Evolutionary conservation across 768 basidiomycete genomes (phyloP), one percentile per base, ranked within the genome.

Genomic region (Trametes punicea): DNA sequence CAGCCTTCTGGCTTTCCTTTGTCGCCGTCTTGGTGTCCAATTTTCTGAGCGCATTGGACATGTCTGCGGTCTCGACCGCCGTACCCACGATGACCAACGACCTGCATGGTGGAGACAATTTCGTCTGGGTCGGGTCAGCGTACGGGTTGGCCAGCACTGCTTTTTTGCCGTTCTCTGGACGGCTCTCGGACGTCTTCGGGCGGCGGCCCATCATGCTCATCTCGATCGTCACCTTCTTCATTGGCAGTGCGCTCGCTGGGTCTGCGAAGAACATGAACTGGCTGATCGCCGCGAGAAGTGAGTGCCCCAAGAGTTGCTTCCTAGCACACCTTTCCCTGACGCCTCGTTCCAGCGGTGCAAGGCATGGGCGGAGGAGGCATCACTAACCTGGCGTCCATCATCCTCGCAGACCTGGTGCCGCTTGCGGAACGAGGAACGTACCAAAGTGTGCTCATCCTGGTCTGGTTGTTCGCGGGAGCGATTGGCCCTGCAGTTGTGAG

Each of bases 211-310:
- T 69, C 29, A 59, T 74, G 46, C 54, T 74, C 9, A 55, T 53
- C 1, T 61, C 64, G 5, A 55, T 75, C 6, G 38, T 60, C 0
- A 51, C 71, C 26, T 76, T 76, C 53, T 70, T 73, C 1, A 13
- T 76, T 16, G 77, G 78, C 0, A 72, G 71, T n/a, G 75, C 74
- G 0, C 25, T 79, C 1, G 67, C 67, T 7, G 78, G 75, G 1
- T 65, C 73, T 0, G 73, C 76, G 0, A 62, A 71, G 36, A 73
- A 46, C 42, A 76, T 78, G 73, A 53, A 60, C 8, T 71, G 71
- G 73, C 56, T 76, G 2, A 76, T 79, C 49, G 74, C 68, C 4
- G 75, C 72, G 0, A 16, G 51, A 7, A 45, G 51, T 52, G 25
- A 26, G 41, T 30, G 1, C n/a, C 15, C 23, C n/a, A 31, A 6